Evolutionary conservation across 352 stramenopile species (phyloP).

Genomic region (Peronospora belbahrii): DNA sequence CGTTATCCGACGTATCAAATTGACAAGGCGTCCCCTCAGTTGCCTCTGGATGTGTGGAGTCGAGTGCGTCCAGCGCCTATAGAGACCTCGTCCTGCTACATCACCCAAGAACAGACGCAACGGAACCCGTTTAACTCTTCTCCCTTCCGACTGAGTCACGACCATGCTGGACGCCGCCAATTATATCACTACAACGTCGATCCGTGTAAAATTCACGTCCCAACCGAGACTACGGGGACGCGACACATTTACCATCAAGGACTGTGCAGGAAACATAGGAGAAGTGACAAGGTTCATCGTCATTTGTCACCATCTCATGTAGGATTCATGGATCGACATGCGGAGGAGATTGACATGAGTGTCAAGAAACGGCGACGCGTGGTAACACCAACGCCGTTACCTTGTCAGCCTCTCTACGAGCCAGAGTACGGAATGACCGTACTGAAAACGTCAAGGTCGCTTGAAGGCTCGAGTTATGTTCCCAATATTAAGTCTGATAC

Average conservation of each 20-base stretch:
- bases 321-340: constrained; percentile 3
- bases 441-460: constrained; percentile 14
- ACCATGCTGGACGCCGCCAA: constrained; percentile 1
- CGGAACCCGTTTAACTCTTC: not conserved
- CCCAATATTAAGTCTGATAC: not conserved
- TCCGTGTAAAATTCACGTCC: constrained; percentile 9
- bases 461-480: not conserved
- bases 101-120: not conserved
- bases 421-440: constrained; percentile 7
- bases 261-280: constrained; percentile 5
- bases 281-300: constrained; percentile 1
- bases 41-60: not conserved
- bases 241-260: not conserved
- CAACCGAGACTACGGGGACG: not conserved
- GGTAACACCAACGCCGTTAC: not conserved
- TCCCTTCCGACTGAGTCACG: not conserved
- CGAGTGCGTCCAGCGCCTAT: constrained; percentile 1
- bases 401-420: constrained; percentile 9
- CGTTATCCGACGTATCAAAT: constrained; percentile 1
- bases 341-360: not conserved
- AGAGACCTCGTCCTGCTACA: not conserved
- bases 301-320: not conserved
- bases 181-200: constrained; percentile 11
- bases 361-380: constrained; percentile 12
- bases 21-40: not conserved